Evolutionary conservation across 2,329 filamentous ascomycete species (phyloP), one percentile per base, ranked within the genome.

Genomic region (Annulohypoxylon truncatum): DNA sequence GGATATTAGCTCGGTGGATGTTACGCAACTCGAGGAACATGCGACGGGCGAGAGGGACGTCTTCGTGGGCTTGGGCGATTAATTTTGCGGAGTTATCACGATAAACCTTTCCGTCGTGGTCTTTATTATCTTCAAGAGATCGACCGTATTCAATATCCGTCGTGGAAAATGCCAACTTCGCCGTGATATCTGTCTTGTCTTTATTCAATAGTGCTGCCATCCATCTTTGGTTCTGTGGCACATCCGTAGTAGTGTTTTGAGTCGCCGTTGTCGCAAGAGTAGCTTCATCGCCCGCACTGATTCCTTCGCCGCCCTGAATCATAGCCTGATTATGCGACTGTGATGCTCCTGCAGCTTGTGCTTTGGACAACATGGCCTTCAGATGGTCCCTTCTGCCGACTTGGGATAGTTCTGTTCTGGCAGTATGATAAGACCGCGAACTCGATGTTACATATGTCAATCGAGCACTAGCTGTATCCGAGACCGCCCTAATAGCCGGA

Each of bases 1-100:
- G 33, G 1, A 53, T 22, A 20, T 53, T 10, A 24, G 50, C 50
- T 3, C 50, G 50, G 10, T 20, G 50, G 12, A 53, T 53, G 42
- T 53, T 53, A 4, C 50, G 50, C 8, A 53, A n/a, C 50, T 53
- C 50, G 13, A 53, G 31, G 18, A 53, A 53, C 50, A 53, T 53
- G 31, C 50, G 50, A 29, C 50, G 50, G 10, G 50, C 31, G 13
- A 53, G 50, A 3, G 50, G 50, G 10, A 38, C 2, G 31, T 33
- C 50, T 26, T 53, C 31, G 33, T 53, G 50, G 5, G 50, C 50
- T 53, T 42, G 31, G 15, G 33, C 50, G 18, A 35, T 35, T 10
- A 53, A 22, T 10, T 40, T 53, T 26, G 31, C 50, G 13, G 20
- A 28, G 13, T 53, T 40, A 15, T 53, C 33, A 2, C 20, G 3